Evolutionary conservation across 75 land plant genomes (phyloP).

Genomic region (Pinus taeda): DNA sequence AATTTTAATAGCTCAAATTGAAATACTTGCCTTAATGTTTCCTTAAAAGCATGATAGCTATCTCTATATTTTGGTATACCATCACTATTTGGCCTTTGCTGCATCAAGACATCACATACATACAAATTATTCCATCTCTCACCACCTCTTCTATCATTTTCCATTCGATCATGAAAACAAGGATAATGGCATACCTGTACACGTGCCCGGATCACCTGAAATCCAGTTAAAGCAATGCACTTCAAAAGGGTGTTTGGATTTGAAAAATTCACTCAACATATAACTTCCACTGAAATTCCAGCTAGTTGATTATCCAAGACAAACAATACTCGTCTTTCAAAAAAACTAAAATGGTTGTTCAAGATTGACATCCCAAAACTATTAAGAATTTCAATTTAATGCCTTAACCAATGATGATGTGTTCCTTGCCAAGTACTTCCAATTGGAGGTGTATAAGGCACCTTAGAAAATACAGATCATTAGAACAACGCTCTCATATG

Average conservation of each 20-base stretch:
- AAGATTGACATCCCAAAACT: not conserved
- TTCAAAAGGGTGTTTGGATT: not conserved
- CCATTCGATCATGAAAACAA: not conserved
- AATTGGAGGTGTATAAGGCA: too few relatives aligned
- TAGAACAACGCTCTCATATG: not conserved
- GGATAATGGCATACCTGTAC: slow-evolving; percentile 51
- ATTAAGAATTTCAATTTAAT: not conserved
- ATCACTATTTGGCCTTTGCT: slow-evolving; percentile 77
- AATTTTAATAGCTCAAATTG: not conserved
- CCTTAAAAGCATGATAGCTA: slow-evolving; percentile 74
- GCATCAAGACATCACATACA: slow-evolving; percentile 15
- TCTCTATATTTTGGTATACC: slow-evolving; percentile 68
- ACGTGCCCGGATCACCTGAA: slow-evolving; percentile 81
- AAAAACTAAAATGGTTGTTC: not conserved
- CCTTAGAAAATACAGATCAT: not conserved
- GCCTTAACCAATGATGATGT: not conserved
- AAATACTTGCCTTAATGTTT: slow-evolving; percentile 54
- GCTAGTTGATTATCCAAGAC: not conserved
- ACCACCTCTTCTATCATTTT: not conserved
- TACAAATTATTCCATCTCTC: not conserved
- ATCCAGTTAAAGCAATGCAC: slow-evolving; percentile 6
- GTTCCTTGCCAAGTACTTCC: too few relatives aligned
- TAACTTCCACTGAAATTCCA: not conserved
- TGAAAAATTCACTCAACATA: slow-evolving; percentile 3
- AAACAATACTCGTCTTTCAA: not conserved